Evolutionary conservation across 2,329 filamentous ascomycete species (phyloP).

Genomic region (Claviceps sorghi): DNA sequence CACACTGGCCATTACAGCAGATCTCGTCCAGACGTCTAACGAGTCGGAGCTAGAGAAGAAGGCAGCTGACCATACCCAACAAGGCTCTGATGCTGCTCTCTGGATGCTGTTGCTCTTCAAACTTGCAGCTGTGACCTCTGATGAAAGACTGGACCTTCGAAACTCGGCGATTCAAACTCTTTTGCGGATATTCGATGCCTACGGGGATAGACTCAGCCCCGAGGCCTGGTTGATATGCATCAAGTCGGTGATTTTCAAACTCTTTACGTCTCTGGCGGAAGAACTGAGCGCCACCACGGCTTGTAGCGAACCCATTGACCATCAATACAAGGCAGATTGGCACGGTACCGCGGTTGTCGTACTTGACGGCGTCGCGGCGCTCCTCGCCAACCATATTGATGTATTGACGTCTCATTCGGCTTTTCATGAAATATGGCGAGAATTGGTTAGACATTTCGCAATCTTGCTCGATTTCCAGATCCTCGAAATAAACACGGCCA

Average conservation of each 20-base stretch:
- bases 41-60: constrained; percentile 37
- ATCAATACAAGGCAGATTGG: constrained; percentile 43
- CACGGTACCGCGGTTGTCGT: constrained; percentile 62
- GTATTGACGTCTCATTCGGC: constrained; percentile 50
- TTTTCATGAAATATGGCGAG: constrained; percentile 62
- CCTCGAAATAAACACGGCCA: constrained; percentile 57
- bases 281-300: constrained; percentile 30
- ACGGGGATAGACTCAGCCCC: constrained; percentile 63
- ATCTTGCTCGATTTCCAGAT: constrained; percentile 46
- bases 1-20: constrained; percentile 41
- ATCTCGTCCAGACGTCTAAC: constrained; percentile 38
- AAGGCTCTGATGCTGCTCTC: constrained; percentile 53
- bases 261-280: constrained; percentile 55
- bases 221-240: constrained; percentile 76
- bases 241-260: constrained; percentile 63
- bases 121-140: constrained; percentile 55
- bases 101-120: constrained; percentile 66
- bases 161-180: constrained; percentile 87
- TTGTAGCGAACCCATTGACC: constrained; percentile 23
- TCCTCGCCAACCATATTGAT: constrained; percentile 65
- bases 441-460: constrained; percentile 56
- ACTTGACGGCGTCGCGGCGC: constrained; percentile 54
- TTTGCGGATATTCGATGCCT: constrained; percentile 81
- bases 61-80: constrained; percentile 42
- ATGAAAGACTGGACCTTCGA: constrained; percentile 59